Evolutionary conservation across 1,284 basidiomycete species (phyloP).

Genomic region (Fistulina hepatica): DNA sequence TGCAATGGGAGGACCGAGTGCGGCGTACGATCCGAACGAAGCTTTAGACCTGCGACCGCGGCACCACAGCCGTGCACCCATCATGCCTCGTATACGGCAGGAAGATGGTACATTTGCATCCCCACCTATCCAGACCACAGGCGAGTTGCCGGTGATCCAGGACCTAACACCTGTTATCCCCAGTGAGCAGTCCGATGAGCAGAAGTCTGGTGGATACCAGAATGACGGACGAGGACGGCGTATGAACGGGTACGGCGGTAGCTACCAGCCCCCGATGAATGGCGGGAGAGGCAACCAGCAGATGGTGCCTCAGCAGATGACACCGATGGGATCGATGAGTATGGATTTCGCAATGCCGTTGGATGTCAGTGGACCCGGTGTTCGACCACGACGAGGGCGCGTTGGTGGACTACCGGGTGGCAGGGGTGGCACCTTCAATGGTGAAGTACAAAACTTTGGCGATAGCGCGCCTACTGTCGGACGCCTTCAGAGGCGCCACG

Average conservation of each 20-base stretch:
- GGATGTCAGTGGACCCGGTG: constrained; percentile 20
- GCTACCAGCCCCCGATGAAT: no score
- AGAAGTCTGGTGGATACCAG: background rate
- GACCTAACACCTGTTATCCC: constrained; percentile 68
- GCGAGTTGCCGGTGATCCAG: constrained; percentile 68
- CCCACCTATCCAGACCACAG: constrained; percentile 31
- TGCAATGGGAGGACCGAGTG: constrained; percentile 26
- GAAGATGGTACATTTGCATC: constrained; percentile 31
- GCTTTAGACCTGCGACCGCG: constrained; percentile 64
- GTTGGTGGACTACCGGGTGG: constrained; percentile 31
- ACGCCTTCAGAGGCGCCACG: constrained; percentile 45
- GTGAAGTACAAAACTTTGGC: constrained; percentile 49
- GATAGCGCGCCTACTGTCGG: constrained; percentile 1
- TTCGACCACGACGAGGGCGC: constrained; percentile 18
- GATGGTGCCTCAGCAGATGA: no score
- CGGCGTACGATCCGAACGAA: constrained; percentile 67
- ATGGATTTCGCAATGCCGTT: constrained; percentile 24
- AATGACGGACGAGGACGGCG: constrained; percentile 4
- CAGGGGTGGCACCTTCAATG: constrained; percentile 43
- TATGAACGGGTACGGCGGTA: constrained; percentile 7
- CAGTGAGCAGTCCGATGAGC: constrained; percentile 10
- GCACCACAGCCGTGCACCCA: constrained; percentile 40
- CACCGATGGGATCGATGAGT: no score
- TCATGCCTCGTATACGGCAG: constrained; percentile 40
- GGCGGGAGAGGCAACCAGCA: constrained; percentile 12